A percentile compares a stretch with the other conserved stretches of the same genome.
These are phyloP conservation scores for Mycogone perniciosa DNA, from an alignment of 2,329 filamentous ascomycete genomes.

Conservation along the genomic window DNA sequence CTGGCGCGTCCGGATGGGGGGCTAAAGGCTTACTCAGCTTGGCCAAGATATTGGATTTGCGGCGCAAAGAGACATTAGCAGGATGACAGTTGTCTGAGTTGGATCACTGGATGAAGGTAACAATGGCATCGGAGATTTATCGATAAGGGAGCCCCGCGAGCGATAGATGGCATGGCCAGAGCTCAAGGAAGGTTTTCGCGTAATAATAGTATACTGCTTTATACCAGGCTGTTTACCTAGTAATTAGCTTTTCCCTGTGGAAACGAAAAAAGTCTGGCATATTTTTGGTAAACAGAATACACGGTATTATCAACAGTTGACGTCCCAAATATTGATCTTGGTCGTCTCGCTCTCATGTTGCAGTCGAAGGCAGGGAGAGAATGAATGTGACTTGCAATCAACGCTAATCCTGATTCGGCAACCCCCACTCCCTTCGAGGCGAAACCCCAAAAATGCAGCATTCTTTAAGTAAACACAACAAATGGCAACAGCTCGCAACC, in stretches of 20 bases:
- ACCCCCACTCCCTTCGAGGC: background rate
- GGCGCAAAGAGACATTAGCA: conserved; percentile 23
- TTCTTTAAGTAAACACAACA: conserved; percentile 13
- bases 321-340: too few relatives aligned
- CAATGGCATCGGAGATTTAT: conserved; percentile 5
- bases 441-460: background rate
- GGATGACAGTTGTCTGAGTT: background rate
- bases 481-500: conserved; percentile 3
- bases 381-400: background rate
- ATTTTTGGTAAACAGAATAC: too few relatives aligned
- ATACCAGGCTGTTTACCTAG: too few relatives aligned
- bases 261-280: too few relatives aligned
- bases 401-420: conserved; percentile 4
- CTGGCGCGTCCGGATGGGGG: conserved; percentile 74
- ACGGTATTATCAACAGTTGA: too few relatives aligned
- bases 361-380: too few relatives aligned
- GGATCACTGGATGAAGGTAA: background rate
- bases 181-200: too few relatives aligned
- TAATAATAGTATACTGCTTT: too few relatives aligned
- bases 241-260: too few relatives aligned
- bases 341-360: too few relatives aligned
- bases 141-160: conserved; percentile 9
- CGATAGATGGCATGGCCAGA: background rate
- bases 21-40: conserved; percentile 67
- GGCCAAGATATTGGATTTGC: conserved; percentile 57